Conservation (phyloP, 108 stramenopile species). For the Epithemia pelagica region DNA sequence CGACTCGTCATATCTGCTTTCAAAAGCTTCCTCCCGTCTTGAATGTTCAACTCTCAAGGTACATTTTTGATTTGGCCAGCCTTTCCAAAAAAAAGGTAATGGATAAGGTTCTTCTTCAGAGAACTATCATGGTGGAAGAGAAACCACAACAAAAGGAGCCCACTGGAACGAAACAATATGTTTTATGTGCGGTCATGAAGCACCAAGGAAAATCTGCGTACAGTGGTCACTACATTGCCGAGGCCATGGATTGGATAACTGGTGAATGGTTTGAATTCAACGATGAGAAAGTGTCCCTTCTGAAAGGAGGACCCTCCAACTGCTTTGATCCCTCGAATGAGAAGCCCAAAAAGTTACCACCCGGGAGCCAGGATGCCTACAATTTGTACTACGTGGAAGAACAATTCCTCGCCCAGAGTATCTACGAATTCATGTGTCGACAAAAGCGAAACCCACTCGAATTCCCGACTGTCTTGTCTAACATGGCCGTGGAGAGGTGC, state of each 20-base stretch:
- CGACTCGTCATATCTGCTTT: constrained; percentile 36
- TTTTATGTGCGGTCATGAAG: constrained; percentile 72
- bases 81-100: constrained; percentile 61
- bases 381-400: constrained; percentile 83
- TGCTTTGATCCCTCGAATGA: constrained; percentile 33
- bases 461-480: neutral
- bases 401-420: constrained; percentile 37
- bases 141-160: neutral
- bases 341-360: constrained; percentile 13
- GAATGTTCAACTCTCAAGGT: constrained; percentile 77
- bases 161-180: constrained; percentile 21
- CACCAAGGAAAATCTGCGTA: constrained; percentile 80
- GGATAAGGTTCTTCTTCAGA: constrained; percentile 62
- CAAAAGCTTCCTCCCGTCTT: constrained; percentile 64
- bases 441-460: neutral
- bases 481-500: neutral
- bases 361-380: constrained; percentile 70
- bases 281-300: constrained; percentile 60
- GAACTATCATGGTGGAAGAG: constrained; percentile 26
- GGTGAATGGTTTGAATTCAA: constrained; percentile 85
- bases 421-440: neutral
- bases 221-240: constrained; percentile 77
- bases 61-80: constrained; percentile 65
- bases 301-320: constrained; percentile 50
- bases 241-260: constrained; percentile 80